Percentiles rank a stretch among this genome's conserved stretches.
Conservation (phyloP, 1,284 basidiomycete genomes). For the Polyporus tsugae region DNA sequence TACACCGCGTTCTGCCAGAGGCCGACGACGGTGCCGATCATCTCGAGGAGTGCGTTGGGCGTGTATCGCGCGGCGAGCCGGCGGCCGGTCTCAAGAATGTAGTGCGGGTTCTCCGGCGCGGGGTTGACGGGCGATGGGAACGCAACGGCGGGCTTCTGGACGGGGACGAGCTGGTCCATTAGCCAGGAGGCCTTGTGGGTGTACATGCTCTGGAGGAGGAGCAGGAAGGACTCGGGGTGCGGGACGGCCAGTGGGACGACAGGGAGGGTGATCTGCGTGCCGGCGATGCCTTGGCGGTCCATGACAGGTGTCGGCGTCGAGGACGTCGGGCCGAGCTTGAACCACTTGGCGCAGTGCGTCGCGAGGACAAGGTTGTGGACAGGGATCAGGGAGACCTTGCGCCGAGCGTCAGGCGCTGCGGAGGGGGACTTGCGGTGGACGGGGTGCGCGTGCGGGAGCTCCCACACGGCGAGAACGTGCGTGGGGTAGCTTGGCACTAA, state of each 20-base stretch:
- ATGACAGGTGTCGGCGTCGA: slow-evolving; percentile 46
- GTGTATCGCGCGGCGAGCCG: slow-evolving; percentile 43
- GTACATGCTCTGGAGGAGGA: slow-evolving; percentile 70
- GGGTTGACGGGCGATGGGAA: slow-evolving; percentile 25
- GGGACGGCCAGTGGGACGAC: slow-evolving; percentile 71
- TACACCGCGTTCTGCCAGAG: slow-evolving; percentile 70
- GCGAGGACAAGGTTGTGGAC: slow-evolving; percentile 62
- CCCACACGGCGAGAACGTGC: slow-evolving; percentile 61
- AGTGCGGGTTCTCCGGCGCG: slow-evolving; percentile 29
- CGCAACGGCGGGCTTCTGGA: slow-evolving; percentile 43
- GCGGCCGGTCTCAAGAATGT: slow-evolving; percentile 37
- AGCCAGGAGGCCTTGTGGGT: slow-evolving; percentile 59
- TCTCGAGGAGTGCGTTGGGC: slow-evolving; percentile 47
- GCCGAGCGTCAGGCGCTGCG: slow-evolving; percentile 26
- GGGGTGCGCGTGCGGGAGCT: slow-evolving; percentile 34
- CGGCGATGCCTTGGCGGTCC: slow-evolving; percentile 28
- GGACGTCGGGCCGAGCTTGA: slow-evolving; percentile 48
- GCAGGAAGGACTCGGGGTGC: slow-evolving; percentile 65
- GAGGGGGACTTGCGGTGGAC: slow-evolving; percentile 3
- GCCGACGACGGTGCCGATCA: slow-evolving; percentile 55
- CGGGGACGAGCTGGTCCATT: slow-evolving; percentile 59
- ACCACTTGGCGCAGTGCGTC: slow-evolving; percentile 54
- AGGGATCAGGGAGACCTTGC: slow-evolving; percentile 55
- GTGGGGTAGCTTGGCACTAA: slow-evolving; percentile 53
- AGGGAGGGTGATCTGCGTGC: slow-evolving; percentile 56